These are phyloP conservation scores for Trichoderma gamsii DNA, from an alignment of 495 filamentous ascomycete species.

Conservation along the genomic window DNA sequence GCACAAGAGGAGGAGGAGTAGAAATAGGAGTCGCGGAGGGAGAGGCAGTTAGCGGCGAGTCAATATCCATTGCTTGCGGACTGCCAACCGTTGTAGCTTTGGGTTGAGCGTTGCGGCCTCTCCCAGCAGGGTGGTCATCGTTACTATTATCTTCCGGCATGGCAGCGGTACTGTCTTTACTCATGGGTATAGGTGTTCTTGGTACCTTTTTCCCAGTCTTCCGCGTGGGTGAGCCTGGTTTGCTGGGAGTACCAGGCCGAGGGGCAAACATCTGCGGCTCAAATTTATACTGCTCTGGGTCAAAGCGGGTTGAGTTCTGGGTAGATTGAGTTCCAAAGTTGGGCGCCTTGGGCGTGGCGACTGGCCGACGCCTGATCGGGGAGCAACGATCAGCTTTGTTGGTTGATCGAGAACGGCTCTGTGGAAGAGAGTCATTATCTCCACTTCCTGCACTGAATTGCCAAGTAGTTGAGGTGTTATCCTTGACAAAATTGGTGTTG, in stretches of 20 bases:
- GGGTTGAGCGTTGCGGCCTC: slow-evolving; percentile 21
- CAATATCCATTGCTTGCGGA: slow-evolving; percentile 52
- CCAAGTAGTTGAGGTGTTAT: slow-evolving; percentile 30
- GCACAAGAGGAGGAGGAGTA: not conserved
- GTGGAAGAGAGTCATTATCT: slow-evolving; percentile 23
- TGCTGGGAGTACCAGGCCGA: slow-evolving; percentile 25
- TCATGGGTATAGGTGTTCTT: slow-evolving; percentile 33
- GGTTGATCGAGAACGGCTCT: slow-evolving; percentile 28
- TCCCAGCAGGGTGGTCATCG: slow-evolving; percentile 22
- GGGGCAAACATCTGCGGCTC: slow-evolving; percentile 53
- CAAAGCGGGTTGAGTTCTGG: slow-evolving; percentile 44
- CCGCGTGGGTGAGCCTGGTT: slow-evolving; percentile 37
- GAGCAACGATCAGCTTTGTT: slow-evolving; percentile 32
- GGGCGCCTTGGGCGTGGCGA: not conserved
- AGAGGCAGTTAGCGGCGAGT: slow-evolving; percentile 33
- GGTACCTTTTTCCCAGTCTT: no score
- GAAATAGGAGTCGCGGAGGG: not conserved
- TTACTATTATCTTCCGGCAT: slow-evolving; percentile 38
- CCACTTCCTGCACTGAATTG: slow-evolving; percentile 41
- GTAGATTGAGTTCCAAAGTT: slow-evolving; percentile 6
- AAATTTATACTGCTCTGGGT: slow-evolving; percentile 57
- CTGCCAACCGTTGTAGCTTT: slow-evolving; percentile 25
- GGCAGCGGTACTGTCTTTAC: slow-evolving; percentile 29
- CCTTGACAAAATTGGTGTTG: slow-evolving; percentile 55
- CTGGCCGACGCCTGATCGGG: slow-evolving; percentile 20